phyloP scores from a whole-genome alignment of 306 rosid genomes.

The Quercus suber region DNA sequence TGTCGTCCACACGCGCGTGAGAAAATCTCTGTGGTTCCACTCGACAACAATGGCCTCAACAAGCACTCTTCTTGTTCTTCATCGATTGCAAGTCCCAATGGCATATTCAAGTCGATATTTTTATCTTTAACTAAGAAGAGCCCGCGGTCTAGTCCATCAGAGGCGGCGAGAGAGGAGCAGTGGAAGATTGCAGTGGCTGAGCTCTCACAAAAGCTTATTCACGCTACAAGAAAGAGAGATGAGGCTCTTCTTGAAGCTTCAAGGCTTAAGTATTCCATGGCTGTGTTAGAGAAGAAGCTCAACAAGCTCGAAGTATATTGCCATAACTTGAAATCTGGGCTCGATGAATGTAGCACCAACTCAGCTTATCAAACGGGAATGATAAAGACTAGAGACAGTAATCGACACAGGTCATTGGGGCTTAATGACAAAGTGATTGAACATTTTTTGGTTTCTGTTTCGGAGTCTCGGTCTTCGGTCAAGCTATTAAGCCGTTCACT shows the following conservation, averaged over 20 bases:
- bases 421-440: slow-evolving; percentile 35
- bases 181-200: slow-evolving; percentile 82
- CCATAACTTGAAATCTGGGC: slow-evolving; percentile 66
- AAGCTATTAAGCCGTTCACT: slow-evolving; percentile 68
- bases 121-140: slow-evolving; percentile 70
- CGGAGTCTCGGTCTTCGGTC: slow-evolving; percentile 65
- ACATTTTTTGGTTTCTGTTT: slow-evolving; percentile 58
- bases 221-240: slow-evolving; percentile 69
- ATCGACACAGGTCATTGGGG: not conserved
- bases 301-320: slow-evolving; percentile 84
- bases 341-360: slow-evolving; percentile 60
- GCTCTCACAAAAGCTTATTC: slow-evolving; percentile 79
- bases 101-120: slow-evolving; percentile 67
- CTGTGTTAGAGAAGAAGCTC: slow-evolving; percentile 85
- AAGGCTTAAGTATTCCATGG: slow-evolving; percentile 67
- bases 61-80: slow-evolving; percentile 38
- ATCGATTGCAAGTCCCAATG: slow-evolving; percentile 62
- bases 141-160: slow-evolving; percentile 40
- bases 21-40: slow-evolving; percentile 74
- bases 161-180: slow-evolving; percentile 63
- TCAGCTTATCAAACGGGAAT: slow-evolving; percentile 22
- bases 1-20: slow-evolving; percentile 86
- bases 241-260: slow-evolving; percentile 84
- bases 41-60: slow-evolving; percentile 38
- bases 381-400: not conserved